Conservation (phyloP, 495 filamentous ascomycete genomes). For the Chlorociboria aeruginascens region DNA sequence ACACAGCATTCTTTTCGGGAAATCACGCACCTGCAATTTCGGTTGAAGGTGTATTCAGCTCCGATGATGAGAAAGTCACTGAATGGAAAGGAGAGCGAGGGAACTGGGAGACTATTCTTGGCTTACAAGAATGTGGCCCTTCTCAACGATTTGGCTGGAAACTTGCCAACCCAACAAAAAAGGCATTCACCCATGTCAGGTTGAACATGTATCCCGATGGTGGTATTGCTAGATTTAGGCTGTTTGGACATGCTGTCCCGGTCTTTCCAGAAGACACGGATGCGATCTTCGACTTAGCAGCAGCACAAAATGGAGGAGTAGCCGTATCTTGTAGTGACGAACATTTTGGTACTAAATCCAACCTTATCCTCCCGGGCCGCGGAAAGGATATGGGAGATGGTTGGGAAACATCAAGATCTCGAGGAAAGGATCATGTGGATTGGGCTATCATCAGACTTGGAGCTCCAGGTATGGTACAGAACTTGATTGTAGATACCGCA, state of each 20-base stretch:
- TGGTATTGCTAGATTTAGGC: slow-evolving; percentile 76
- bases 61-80: slow-evolving; percentile 46
- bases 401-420: slow-evolving; percentile 80
- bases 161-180: slow-evolving; percentile 42
- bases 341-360: slow-evolving; percentile 75
- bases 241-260: slow-evolving; percentile 69
- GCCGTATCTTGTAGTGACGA: slow-evolving; percentile 69
- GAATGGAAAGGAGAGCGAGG: slow-evolving; percentile 42
- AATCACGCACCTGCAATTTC: slow-evolving; percentile 78
- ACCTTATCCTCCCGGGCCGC: slow-evolving; percentile 73
- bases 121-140: slow-evolving; percentile 59
- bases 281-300: slow-evolving; percentile 68
- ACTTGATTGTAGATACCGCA: slow-evolving; percentile 74
- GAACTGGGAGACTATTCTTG: slow-evolving; percentile 63
- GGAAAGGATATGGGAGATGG: slow-evolving; percentile 91
- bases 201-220: slow-evolving; percentile 90
- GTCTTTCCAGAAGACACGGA: slow-evolving; percentile 50
- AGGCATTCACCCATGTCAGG: slow-evolving; percentile 73
- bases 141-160: slow-evolving; percentile 70
- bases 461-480: slow-evolving; percentile 53
- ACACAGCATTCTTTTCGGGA: slow-evolving; percentile 77
- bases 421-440: slow-evolving; percentile 67
- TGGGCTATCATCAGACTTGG: slow-evolving; percentile 78
- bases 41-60: slow-evolving; percentile 64
- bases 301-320: slow-evolving; percentile 70